These are phyloP conservation scores for Plasmodium adleri DNA, from an alignment of 169 alveolate species.

Conservation along the genomic window DNA sequence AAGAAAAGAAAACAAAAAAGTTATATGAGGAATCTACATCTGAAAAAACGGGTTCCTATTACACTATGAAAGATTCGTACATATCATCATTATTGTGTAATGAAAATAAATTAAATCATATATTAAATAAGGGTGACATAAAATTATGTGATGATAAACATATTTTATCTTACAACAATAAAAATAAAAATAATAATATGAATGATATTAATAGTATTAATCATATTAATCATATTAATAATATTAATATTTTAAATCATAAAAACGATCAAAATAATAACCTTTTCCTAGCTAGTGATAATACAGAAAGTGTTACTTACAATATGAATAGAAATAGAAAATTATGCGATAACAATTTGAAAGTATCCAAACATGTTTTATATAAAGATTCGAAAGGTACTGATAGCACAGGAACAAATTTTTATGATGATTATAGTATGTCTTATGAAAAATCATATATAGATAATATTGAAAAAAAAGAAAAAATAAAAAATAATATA, in stretches of 20 bases:
- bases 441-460: background rate
- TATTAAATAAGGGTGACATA: background rate
- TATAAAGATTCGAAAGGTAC: too few species aligned
- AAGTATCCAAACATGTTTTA: too few species aligned
- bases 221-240: background rate
- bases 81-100: constrained; percentile 28
- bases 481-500: background rate
- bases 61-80: constrained; percentile 39
- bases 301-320: too few species aligned
- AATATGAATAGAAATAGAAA: background rate
- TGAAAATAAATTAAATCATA: constrained; percentile 14
- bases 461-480: background rate
- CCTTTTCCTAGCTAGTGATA: too few species aligned
- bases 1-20: background rate
- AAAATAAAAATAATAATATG: background rate
- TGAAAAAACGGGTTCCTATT: constrained; percentile 22
- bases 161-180: background rate
- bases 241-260: too few species aligned
- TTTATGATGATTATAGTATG: constrained; percentile 13
- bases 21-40: constrained; percentile 5
- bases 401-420: background rate
- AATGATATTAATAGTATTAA: background rate
- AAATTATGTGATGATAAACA: background rate
- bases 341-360: background rate
- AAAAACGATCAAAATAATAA: too few species aligned